Conservation (phyloP, 2,329 filamentous ascomycete genomes). For the Ascochyta viciae-villosae region DNA sequence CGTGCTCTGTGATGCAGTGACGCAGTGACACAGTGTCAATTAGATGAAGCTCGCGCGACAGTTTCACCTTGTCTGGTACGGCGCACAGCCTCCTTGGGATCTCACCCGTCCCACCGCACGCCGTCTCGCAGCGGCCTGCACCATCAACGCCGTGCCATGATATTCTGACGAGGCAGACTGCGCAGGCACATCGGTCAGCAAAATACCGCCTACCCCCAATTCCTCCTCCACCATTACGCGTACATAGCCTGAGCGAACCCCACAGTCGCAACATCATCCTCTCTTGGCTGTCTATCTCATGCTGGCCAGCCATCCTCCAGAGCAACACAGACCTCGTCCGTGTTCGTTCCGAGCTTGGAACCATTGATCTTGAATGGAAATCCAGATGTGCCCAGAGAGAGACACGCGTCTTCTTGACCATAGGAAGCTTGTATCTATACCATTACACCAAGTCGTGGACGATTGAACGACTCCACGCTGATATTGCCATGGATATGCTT, state of each 20-base stretch:
- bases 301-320: neutral
- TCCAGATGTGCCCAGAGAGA: neutral
- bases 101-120: slow-evolving; percentile 6
- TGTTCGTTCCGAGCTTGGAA: neutral
- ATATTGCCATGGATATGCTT: neutral
- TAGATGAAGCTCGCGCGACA: slow-evolving; percentile 12
- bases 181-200: neutral
- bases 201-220: neutral
- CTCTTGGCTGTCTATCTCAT: neutral
- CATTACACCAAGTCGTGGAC: neutral
- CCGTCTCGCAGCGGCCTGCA: neutral
- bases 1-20: slow-evolving; percentile 2
- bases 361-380: neutral
- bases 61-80: slow-evolving; percentile 11
- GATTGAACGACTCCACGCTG: neutral
- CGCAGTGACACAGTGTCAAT: neutral
- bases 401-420: neutral
- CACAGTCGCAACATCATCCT: slow-evolving; percentile 2
- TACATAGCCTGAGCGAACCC: slow-evolving; percentile 2
- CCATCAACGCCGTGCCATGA: slow-evolving; percentile 1
- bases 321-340: neutral
- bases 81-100: slow-evolving; percentile 11
- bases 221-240: slow-evolving; percentile 12
- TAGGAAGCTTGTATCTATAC: slow-evolving; percentile 1
- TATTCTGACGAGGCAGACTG: slow-evolving; percentile 13